Conservation (phyloP, 2,329 filamentous ascomycete genomes). For the Aspergillus ochraceoroseus region DNA sequence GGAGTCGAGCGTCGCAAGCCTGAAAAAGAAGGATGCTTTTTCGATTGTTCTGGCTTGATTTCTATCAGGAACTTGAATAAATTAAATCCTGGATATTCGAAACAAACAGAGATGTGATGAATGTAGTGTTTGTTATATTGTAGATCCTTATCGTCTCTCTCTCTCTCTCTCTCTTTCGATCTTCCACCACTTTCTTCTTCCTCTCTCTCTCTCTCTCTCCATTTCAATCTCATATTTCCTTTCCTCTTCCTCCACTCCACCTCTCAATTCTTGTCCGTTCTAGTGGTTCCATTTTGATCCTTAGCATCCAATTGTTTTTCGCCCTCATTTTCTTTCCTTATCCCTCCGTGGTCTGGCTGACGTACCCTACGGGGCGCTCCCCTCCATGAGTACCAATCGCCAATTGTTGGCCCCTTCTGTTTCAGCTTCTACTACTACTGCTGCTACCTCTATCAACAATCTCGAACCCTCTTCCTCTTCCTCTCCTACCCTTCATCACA, state of each 20-base stretch:
- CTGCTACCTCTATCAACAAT: constrained; percentile 13
- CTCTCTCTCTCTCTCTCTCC: background rate
- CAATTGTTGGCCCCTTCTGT: constrained; percentile 15
- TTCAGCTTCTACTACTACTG: constrained; percentile 6
- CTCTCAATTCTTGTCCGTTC: constrained; percentile 8
- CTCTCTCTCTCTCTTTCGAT: background rate
- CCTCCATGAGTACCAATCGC: constrained; percentile 10
- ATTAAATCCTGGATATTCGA: too few species aligned
- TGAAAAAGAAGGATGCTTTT: background rate
- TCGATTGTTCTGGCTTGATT: too few species aligned
- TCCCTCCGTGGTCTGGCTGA: background rate
- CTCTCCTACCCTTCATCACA: constrained; percentile 3
- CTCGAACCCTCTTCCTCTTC: constrained; percentile 24
- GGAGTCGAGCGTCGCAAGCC: constrained; percentile 20
- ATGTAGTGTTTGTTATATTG: too few species aligned
- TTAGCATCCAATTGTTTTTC: background rate
- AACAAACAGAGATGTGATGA: too few species aligned
- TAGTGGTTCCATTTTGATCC: constrained; percentile 4
- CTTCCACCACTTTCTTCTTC: background rate
- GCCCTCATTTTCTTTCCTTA: background rate
- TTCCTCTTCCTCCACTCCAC: constrained; percentile 5
- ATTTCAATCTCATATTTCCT: background rate
- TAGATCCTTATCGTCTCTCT: background rate
- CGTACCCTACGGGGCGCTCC: background rate
- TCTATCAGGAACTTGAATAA: background rate